phyloP scores from a whole-genome alignment of 345 rosid species.

The Kernera saxatilis region DNA sequence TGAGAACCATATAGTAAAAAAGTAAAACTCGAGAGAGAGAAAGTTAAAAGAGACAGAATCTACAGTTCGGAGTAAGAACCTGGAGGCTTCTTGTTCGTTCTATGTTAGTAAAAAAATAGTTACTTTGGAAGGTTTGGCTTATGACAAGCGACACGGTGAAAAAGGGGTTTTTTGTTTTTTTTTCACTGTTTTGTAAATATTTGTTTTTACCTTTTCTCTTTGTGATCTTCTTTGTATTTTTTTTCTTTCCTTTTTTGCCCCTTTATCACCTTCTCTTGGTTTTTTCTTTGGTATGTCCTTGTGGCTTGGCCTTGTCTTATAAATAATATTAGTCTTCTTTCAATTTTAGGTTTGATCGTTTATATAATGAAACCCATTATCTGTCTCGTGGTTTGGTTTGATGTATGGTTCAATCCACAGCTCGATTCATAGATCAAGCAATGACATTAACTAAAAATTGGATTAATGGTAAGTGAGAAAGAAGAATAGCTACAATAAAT shows the following conservation, averaged over 20 bases:
- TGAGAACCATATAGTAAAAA: slow-evolving; percentile 36
- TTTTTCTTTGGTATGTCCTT: slow-evolving; percentile 25
- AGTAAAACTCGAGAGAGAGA: slow-evolving; percentile 11
- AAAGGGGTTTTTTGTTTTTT: slow-evolving; percentile 17
- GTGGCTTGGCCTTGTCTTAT: slow-evolving; percentile 34
- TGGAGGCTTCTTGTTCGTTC: slow-evolving; percentile 9
- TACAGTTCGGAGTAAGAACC: slow-evolving; percentile 17
- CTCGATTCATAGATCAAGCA: no score
- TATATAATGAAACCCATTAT: background rate
- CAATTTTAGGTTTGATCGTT: background rate
- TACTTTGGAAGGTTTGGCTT: slow-evolving; percentile 34
- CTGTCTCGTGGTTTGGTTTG: background rate
- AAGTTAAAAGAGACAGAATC: slow-evolving; percentile 8
- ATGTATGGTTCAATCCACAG: no score
- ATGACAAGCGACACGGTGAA: slow-evolving; percentile 25
- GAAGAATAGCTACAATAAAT: background rate
- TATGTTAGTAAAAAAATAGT: slow-evolving; percentile 18
- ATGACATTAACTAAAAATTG: background rate
- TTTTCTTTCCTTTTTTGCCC: background rate
- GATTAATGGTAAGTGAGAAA: background rate
- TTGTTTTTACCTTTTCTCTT: background rate
- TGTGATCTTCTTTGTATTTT: slow-evolving; percentile 8
- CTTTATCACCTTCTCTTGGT: slow-evolving; percentile 12
- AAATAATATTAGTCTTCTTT: slow-evolving; percentile 25
- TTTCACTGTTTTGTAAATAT: slow-evolving; percentile 17